phyloP scores from a whole-genome alignment of 371 early-diverging fungal species.

The Apophysomyces trapeziformis region DNA sequence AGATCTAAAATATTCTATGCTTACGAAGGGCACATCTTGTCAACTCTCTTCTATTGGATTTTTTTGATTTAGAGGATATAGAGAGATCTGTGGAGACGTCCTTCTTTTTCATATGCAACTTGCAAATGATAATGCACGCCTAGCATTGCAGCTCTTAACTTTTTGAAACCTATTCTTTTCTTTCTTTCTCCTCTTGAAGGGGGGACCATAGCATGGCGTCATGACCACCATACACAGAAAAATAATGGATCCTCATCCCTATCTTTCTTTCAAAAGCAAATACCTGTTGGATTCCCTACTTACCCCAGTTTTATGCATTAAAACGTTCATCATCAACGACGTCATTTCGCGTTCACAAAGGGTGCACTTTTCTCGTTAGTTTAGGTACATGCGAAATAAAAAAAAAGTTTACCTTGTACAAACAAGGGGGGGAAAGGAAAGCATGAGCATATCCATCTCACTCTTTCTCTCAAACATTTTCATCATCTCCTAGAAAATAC shows the following conservation, averaged over 20 bases:
- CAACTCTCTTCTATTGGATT: no score
- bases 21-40: no score
- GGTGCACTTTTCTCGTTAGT: neutral
- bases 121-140: no score
- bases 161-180: no score
- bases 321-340: neutral
- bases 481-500: neutral
- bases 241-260: neutral
- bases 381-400: neutral
- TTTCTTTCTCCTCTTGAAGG: no score
- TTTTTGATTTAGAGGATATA: no score
- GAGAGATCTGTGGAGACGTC: no score
- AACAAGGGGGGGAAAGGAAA: neutral
- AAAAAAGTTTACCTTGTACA: neutral
- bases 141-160: no score
- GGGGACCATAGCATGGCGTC: neutral
- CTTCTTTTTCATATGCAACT: no score
- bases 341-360: neutral
- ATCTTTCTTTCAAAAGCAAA: neutral
- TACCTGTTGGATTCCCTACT: neutral
- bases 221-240: neutral
- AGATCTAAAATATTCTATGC: neutral
- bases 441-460: neutral
- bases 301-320: conserved; percentile 8
- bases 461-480: neutral